Percentiles rank a stretch among this genome's conserved stretches.
Evolutionary conservation across 2,329 filamentous ascomycete species (phyloP).

Genomic region (Colletotrichum tropicale): DNA sequence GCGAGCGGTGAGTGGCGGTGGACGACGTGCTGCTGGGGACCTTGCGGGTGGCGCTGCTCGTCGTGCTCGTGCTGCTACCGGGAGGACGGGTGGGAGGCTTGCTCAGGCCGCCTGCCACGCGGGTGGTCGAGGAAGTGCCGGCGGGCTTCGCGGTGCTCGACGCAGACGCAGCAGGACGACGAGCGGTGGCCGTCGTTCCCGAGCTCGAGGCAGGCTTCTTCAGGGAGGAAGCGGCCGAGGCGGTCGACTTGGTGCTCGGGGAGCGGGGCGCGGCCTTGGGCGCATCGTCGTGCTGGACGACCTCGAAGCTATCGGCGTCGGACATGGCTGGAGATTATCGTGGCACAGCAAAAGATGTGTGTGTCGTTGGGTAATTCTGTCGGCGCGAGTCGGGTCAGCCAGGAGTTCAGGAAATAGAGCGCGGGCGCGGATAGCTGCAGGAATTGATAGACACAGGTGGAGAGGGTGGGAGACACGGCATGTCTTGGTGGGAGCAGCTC

Average conservation of each 20-base stretch:
- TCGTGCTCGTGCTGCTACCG: constrained; percentile 37
- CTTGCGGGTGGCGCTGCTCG: constrained; percentile 29
- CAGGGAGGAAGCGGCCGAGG: constrained; percentile 28
- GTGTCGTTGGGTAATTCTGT: neutral
- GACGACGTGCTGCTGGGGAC: constrained; percentile 37
- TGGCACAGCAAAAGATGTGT: neutral
- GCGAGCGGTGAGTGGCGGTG: constrained; percentile 47
- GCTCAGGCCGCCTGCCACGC: constrained; percentile 44
- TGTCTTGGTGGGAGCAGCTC: neutral
- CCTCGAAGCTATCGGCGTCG: constrained; percentile 51
- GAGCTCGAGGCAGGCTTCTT: constrained; percentile 35
- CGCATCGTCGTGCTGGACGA: constrained; percentile 47
- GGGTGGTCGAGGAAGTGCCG: constrained; percentile 33
- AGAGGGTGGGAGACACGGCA: neutral
- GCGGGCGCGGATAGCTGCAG: constrained; percentile 7
- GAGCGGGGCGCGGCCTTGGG: constrained; percentile 32
- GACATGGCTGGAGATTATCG: constrained; percentile 41
- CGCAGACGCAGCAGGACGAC: constrained; percentile 37
- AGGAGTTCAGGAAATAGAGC: neutral
- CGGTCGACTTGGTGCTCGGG: constrained; percentile 35
- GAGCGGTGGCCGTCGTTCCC: constrained; percentile 33
- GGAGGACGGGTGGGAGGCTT: constrained; percentile 55
- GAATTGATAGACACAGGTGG: neutral
- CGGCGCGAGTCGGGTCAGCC: neutral
- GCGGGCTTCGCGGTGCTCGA: constrained; percentile 32